Base-by-base conservation (phyloP, 345 rosid genomes). In the Isatis tinctoria region DNA sequence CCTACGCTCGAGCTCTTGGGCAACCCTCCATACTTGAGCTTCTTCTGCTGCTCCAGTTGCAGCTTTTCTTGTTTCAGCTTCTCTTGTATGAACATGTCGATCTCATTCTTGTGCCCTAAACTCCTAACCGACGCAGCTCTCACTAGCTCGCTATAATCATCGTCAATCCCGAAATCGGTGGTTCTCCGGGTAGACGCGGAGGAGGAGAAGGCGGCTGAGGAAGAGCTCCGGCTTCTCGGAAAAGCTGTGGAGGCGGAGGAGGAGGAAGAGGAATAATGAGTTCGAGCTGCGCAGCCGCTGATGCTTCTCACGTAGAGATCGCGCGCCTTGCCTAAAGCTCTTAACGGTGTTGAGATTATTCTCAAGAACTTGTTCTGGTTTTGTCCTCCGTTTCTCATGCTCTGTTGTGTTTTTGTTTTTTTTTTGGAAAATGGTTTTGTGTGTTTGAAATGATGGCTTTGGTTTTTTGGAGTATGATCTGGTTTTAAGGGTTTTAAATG, bases 261-360 rank as follows among this genome's bases (percentile, higher is more conserved):
- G 52, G 65, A 26, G 33, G 75, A 35, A 37, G 80, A 67, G 35
- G 59, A 53, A 10, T 78, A 76, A 0, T 80, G 75, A 20, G 63
- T 69, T 7, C 77, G 60, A 27, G 81, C 35, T 4, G 92, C 82
- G 60, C 81, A 85, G 5, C 85, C 74, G 2, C 79, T 82, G 70
- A 91, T 66, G 87, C 90, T 86, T 33, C 81, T 83, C 0, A 89
- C 96, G 77, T 91, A 91, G 22, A 86, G 37, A 51, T 91, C 97
- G 60, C 88, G 78, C 0, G 97, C 97, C 52, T 80, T 86, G 62
- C 82, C 48, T 10, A 91, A 66, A 17, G 80, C 86, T 70, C 83
- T 76, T 0, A 86, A 3, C 3, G 97, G 97, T 13, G 73, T 16
- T 16, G 74, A 59, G 62, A 86, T 65, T 56, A 88, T 65, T 43